Evolutionary conservation across 2,329 filamentous ascomycete species (phyloP).

Genomic region (Penicillium psychrosexuale): DNA sequence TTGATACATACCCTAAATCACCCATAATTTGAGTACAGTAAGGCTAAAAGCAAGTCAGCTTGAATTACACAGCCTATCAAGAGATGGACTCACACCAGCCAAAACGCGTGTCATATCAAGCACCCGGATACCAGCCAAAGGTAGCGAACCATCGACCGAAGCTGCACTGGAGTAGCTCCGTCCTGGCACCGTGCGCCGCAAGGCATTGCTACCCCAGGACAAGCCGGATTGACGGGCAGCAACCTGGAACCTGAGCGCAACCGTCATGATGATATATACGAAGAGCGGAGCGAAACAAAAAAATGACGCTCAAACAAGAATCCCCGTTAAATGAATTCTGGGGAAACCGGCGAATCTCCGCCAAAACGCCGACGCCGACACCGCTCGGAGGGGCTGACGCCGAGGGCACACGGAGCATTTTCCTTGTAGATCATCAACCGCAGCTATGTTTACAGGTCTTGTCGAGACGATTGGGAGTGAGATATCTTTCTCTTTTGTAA

Average conservation of each 20-base stretch:
- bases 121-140: conserved; percentile 81
- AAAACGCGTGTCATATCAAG: conserved; percentile 96
- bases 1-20: conserved; percentile 74
- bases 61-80: background rate
- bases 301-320: background rate
- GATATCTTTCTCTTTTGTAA: conserved; percentile 12
- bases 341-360: conserved; percentile 23
- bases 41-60: conserved; percentile 58
- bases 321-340: conserved; percentile 12
- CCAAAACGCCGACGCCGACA: conserved; percentile 28
- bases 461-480: conserved; percentile 90
- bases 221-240: conserved; percentile 24
- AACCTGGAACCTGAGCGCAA: conserved; percentile 24
- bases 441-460: conserved; percentile 88
- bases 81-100: conserved; percentile 68
- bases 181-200: conserved; percentile 26
- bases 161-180: conserved; percentile 43
- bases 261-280: conserved; percentile 22
- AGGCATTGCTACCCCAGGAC: conserved; percentile 19
- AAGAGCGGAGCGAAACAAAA: background rate
- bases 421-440: conserved; percentile 16
- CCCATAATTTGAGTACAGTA: conserved; percentile 97
- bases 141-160: conserved; percentile 51
- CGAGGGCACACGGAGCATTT: conserved; percentile 21
- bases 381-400: conserved; percentile 20